Conservation (phyloP, 2,329 filamentous ascomycete species). For the Neofusicoccum ribis region DNA sequence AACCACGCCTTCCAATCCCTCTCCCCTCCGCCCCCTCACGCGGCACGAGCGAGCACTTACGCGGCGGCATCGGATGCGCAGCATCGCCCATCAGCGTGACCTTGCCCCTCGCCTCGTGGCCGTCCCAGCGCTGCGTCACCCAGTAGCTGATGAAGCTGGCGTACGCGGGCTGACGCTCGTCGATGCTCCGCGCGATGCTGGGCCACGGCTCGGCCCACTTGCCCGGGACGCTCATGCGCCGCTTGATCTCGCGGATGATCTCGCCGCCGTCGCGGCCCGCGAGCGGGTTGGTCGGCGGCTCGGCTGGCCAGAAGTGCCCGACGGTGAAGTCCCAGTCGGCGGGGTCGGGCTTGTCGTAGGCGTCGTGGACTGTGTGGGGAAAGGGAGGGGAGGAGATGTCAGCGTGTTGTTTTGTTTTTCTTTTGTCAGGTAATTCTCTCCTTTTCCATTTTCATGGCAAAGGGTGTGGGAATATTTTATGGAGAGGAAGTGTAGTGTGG, state of each 20-base stretch:
- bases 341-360: slow-evolving; percentile 37
- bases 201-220: slow-evolving; percentile 37
- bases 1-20: neutral
- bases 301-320: slow-evolving; percentile 50
- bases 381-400: neutral
- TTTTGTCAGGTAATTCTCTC: too few relatives aligned
- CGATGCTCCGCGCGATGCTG: slow-evolving; percentile 40
- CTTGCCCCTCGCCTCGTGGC: slow-evolving; percentile 27
- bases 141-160: slow-evolving; percentile 37
- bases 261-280: neutral
- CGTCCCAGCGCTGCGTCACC: slow-evolving; percentile 37
- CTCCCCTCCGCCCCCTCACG: neutral
- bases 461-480: neutral
- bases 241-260: slow-evolving; percentile 33
- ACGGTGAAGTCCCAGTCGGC: slow-evolving; percentile 49
- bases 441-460: too few relatives aligned
- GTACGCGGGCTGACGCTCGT: slow-evolving; percentile 35
- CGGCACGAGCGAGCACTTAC: neutral
- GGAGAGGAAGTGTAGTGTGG: slow-evolving; percentile 33
- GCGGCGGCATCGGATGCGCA: slow-evolving; percentile 44
- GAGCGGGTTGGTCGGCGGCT: slow-evolving; percentile 28
- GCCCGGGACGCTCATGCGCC: slow-evolving; percentile 37
- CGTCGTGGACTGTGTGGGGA: slow-evolving; percentile 9
- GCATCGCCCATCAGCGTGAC: slow-evolving; percentile 43
- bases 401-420: neutral